These are phyloP conservation scores for Stephanodiscus triporus DNA, from an alignment of 108 stramenopile genomes.

Conservation along the genomic window DNA sequence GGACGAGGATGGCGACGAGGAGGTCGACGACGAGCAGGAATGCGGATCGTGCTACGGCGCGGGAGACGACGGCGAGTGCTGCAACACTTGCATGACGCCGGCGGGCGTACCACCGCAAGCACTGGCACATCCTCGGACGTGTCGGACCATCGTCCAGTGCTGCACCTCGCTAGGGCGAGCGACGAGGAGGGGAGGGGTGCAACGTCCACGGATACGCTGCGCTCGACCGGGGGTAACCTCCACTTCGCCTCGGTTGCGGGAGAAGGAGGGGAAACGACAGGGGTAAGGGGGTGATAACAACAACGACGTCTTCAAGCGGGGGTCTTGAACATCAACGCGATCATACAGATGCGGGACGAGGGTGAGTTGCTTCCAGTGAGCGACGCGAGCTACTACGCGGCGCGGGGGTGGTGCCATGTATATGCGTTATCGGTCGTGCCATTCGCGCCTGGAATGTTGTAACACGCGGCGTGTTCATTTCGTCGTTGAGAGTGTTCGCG, in stretches of 20 bases:
- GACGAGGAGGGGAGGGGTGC: constrained; percentile 89
- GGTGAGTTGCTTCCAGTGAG: background rate
- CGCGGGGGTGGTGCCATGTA: no score
- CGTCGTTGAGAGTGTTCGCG: background rate
- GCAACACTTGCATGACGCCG: constrained; percentile 96
- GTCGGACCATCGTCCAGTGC: constrained; percentile 69
- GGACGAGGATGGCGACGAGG: constrained; percentile 2
- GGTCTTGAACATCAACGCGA: constrained; percentile 34
- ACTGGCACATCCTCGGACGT: constrained; percentile 83
- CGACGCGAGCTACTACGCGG: no score
- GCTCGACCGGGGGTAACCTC: constrained; percentile 90
- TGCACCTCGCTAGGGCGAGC: constrained; percentile 18
- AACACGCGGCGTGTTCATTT: no score
- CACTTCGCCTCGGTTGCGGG: constrained; percentile 84
- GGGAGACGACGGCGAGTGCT: constrained; percentile 90
- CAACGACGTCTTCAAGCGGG: constrained; percentile 1
- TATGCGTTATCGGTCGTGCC: no score
- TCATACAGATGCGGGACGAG: constrained; percentile 49
- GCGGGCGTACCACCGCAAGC: constrained; percentile 84
- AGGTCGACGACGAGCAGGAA: constrained; percentile 49
- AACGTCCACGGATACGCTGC: constrained; percentile 89
- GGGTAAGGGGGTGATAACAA: no score
- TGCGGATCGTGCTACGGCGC: constrained; percentile 98
- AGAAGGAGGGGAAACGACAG: constrained; percentile 53
- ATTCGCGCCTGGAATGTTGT: no score